These are phyloP conservation scores for Globisporangium polare DNA, from an alignment of 352 stramenopile species.

Conservation along the genomic window DNA sequence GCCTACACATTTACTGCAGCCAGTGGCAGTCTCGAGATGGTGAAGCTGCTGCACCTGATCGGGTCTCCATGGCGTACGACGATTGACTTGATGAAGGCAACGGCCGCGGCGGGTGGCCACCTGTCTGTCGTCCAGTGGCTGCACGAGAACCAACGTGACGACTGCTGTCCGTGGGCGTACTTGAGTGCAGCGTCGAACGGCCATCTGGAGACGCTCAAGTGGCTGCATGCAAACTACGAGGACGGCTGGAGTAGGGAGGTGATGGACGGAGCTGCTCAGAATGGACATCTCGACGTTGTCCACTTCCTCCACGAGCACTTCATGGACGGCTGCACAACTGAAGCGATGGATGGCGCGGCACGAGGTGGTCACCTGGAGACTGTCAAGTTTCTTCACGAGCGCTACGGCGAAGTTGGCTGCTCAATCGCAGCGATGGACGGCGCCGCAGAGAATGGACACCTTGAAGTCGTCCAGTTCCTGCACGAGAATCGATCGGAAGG, in stretches of 20 bases:
- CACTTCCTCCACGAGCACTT: background rate
- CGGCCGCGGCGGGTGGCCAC: slow-evolving; percentile 29
- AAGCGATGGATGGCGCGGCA: background rate
- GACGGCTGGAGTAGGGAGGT: background rate
- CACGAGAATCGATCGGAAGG: slow-evolving; percentile 3
- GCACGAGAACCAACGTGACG: slow-evolving; percentile 30
- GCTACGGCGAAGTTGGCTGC: background rate
- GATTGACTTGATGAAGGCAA: slow-evolving; percentile 1
- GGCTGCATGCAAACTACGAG: background rate
- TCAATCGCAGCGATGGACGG: background rate
- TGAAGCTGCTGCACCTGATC: slow-evolving; percentile 1
- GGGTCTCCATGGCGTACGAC: background rate
- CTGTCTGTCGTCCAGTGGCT: slow-evolving; percentile 70
- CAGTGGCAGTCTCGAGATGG: background rate
- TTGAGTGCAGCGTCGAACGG: slow-evolving; percentile 1
- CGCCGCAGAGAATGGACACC: background rate
- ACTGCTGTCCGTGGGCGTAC: slow-evolving; percentile 3
- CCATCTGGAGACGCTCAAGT: background rate
- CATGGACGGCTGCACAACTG: background rate
- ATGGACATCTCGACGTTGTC: background rate
- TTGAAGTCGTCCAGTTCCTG: slow-evolving; percentile 5
- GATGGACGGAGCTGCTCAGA: slow-evolving; percentile 3
- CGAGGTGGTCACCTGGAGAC: background rate
- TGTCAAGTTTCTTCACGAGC: slow-evolving; percentile 5
- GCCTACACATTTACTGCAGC: background rate